These are phyloP conservation scores for Corylus avellana DNA, from an alignment of 306 rosid species.

Conservation along the genomic window DNA sequence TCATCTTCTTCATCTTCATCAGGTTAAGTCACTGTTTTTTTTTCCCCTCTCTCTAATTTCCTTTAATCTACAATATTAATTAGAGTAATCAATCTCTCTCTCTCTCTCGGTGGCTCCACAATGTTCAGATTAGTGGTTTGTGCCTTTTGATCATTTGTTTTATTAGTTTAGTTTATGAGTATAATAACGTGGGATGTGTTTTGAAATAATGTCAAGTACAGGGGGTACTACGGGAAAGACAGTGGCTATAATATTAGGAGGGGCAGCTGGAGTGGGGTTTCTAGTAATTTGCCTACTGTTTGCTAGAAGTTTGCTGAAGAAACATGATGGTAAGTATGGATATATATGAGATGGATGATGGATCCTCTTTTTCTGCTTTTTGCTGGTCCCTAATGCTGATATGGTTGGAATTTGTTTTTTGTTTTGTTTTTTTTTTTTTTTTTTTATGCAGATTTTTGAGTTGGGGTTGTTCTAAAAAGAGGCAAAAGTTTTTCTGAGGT, in stretches of 20 bases:
- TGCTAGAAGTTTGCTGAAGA: conserved; percentile 74
- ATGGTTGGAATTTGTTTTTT: conserved; percentile 26
- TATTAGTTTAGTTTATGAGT: conserved; percentile 5
- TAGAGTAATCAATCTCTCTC: neutral
- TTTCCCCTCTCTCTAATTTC: neutral
- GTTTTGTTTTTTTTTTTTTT: neutral
- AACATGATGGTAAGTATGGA: conserved; percentile 69
- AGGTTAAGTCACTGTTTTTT: conserved; percentile 40
- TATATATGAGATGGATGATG: too few relatives aligned
- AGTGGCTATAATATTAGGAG: conserved; percentile 87
- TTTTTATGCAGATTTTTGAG: conserved; percentile 70
- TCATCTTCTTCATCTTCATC: conserved; percentile 51
- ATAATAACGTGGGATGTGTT: conserved; percentile 15
- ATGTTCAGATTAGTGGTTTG: neutral
- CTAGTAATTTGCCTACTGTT: conserved; percentile 75
- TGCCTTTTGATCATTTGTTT: neutral
- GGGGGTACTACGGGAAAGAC: conserved; percentile 77
- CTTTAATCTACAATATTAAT: neutral
- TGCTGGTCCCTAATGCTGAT: conserved; percentile 29
- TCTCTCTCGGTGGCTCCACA: neutral
- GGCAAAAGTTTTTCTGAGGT: conserved; percentile 39
- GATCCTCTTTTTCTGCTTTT: neutral
- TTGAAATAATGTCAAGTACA: conserved; percentile 40
- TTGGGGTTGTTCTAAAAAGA: conserved; percentile 25
- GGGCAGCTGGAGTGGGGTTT: conserved; percentile 80